Evolutionary conservation across 1,284 basidiomycete genomes (phyloP).

Genomic region (Ustanciosporium gigantosporum): DNA sequence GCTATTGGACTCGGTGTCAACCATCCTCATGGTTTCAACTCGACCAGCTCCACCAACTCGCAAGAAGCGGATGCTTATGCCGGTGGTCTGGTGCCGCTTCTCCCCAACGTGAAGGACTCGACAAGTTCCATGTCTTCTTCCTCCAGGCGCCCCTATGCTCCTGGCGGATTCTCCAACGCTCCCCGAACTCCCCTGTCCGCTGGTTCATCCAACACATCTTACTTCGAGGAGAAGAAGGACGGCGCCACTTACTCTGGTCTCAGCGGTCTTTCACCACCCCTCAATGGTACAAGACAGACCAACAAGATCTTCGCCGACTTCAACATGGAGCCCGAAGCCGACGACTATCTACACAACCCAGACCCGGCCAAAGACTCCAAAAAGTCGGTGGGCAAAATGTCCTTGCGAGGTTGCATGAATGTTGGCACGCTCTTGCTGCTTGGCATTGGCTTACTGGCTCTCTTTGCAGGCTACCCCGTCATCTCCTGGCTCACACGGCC

Average conservation of each 20-base stretch:
- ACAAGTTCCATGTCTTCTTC: constrained; percentile 7
- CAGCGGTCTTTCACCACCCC: no score
- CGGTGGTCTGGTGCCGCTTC: constrained; percentile 16
- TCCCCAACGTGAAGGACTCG: constrained; percentile 17
- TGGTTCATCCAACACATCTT: constrained; percentile 4
- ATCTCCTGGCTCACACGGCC: constrained; percentile 11
- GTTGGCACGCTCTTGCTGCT: constrained; percentile 30
- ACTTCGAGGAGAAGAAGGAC: constrained; percentile 27
- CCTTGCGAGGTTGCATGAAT: constrained; percentile 32
- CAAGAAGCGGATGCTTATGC: constrained; percentile 21
- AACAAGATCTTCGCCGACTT: constrained; percentile 33
- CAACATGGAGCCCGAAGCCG: constrained; percentile 28
- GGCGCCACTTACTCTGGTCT: neutral
- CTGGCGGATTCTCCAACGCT: constrained; percentile 20
- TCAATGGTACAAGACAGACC: no score
- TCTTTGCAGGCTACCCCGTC: constrained; percentile 47
- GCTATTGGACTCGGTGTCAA: no score
- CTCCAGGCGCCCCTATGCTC: constrained; percentile 23
- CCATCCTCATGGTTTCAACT: no score
- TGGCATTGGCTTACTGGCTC: constrained; percentile 20
- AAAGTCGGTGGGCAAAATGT: constrained; percentile 1
- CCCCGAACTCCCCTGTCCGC: constrained; percentile 19
- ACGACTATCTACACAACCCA: constrained; percentile 30
- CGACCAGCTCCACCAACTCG: no score
- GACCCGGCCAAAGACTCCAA: constrained; percentile 2